Percentiles rank a stretch among this genome's conserved stretches.
These are phyloP conservation scores for Mycena vitilis DNA, from an alignment of 768 basidiomycete genomes.

Conservation along the genomic window DNA sequence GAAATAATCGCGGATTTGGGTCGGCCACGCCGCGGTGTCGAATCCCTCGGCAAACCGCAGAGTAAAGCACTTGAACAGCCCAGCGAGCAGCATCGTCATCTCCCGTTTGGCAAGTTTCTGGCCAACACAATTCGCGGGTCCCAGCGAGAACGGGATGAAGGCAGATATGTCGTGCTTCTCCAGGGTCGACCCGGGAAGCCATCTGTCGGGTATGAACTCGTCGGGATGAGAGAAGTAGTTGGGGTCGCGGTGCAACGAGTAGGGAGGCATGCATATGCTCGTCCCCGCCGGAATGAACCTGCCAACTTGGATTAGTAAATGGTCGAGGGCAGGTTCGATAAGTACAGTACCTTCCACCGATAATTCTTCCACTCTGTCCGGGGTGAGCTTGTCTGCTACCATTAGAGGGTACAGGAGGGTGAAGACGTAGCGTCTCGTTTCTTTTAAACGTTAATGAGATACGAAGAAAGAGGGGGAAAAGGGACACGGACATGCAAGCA, in stretches of 20 bases:
- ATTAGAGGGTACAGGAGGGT: constrained; percentile 59
- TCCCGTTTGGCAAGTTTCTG: constrained; percentile 56
- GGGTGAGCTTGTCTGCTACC: constrained; percentile 47
- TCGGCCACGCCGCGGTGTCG: constrained; percentile 45
- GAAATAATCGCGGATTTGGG: constrained; percentile 50
- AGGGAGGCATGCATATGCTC: constrained; percentile 54
- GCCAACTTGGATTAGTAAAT: not conserved
- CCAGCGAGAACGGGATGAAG: constrained; percentile 57
- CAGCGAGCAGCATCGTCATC: constrained; percentile 52
- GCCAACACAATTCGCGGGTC: constrained; percentile 56
- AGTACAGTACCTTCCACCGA: constrained; percentile 8
- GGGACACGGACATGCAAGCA: constrained; percentile 47
- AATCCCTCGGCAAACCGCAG: constrained; percentile 49
- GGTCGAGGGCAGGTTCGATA: not conserved
- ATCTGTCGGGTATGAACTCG: constrained; percentile 56
- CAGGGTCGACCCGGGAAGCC: constrained; percentile 41
- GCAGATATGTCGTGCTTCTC: constrained; percentile 43
- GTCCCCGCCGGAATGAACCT: constrained; percentile 61
- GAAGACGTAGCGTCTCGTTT: constrained; percentile 62
- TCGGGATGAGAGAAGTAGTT: constrained; percentile 60
- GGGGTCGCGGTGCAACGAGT: constrained; percentile 59
- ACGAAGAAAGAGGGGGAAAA: not conserved
- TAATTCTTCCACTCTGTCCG: constrained; percentile 1
- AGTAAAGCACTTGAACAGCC: constrained; percentile 52
- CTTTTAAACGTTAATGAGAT: constrained; percentile 40